Conservation (phyloP, 2,329 filamentous ascomycete genomes). For the Lasiodiplodia theobromae region DNA sequence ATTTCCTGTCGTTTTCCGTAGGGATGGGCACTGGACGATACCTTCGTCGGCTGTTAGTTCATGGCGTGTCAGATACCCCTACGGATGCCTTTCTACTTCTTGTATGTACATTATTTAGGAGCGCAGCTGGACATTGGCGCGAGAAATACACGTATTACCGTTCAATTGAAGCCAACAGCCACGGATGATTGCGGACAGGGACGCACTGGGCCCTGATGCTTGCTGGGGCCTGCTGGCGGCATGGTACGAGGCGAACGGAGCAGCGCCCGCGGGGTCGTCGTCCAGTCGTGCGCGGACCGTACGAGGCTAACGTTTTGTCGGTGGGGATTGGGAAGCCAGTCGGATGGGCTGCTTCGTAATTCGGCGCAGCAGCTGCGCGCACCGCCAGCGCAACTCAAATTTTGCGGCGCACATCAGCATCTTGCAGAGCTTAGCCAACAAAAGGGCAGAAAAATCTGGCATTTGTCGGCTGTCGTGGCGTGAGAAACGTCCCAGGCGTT, state of each 20-base stretch:
- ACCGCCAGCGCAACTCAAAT: conserved; percentile 11
- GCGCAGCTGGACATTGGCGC: conserved; percentile 6
- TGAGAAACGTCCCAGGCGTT: conserved; percentile 26
- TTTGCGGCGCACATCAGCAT: conserved; percentile 11
- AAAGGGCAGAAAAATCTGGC: conserved; percentile 19
- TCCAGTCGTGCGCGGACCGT: conserved; percentile 14
- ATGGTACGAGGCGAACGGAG: background rate
- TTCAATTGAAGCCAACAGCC: background rate
- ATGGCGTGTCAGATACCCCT: background rate
- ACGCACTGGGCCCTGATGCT: background rate
- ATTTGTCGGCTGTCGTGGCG: conserved; percentile 29
- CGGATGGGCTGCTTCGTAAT: conserved; percentile 18
- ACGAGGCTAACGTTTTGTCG: conserved; percentile 21
- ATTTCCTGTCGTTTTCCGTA: background rate
- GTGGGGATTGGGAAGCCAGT: conserved; percentile 17
- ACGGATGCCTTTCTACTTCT: conserved; percentile 6
- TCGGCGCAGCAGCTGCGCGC: background rate
- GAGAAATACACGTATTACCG: background rate
- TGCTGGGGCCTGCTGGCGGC: background rate
- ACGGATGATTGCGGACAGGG: background rate
- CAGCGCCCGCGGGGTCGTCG: background rate
- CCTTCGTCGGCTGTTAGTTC: background rate
- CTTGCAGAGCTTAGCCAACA: background rate
- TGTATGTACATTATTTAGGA: conserved; percentile 12
- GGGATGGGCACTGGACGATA: background rate